Conservation (phyloP, 1,284 basidiomycete genomes). For the Melampsora abietis-canadensis region DNA sequence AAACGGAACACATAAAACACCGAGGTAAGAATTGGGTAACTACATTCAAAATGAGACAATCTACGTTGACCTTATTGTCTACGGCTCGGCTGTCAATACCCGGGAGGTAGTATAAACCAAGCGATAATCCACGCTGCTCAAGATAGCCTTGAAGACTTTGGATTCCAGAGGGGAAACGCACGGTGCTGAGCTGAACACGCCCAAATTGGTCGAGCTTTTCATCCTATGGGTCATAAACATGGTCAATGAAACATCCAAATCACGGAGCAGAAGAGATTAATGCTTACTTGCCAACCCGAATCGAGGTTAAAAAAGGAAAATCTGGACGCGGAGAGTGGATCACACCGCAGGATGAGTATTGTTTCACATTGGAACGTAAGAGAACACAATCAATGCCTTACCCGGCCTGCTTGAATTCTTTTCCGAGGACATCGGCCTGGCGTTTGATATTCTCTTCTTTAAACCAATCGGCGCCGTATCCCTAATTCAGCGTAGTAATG, state of each 20-base stretch:
- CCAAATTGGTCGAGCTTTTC: conserved; percentile 1
- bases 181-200: not conserved
- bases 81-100: not conserved
- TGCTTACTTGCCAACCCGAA: conserved; percentile 8
- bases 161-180: conserved; percentile 2
- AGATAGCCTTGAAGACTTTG: not conserved
- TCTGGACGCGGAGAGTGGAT: not conserved
- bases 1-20: not conserved
- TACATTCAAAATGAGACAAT: not conserved
- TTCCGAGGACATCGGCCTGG: conserved; percentile 1
- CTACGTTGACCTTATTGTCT: not conserved
- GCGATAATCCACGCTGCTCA: not conserved
- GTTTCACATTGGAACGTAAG: not conserved
- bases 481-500: not conserved
- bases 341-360: not conserved
- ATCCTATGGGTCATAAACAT: not conserved
- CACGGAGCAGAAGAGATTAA: not conserved
- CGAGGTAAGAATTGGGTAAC: not conserved
- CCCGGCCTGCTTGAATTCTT: not conserved
- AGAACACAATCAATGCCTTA: not conserved
- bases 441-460: not conserved
- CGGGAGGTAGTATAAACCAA: conserved; percentile 9
- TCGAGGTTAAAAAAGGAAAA: not conserved
- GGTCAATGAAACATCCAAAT: not conserved
- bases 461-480: not conserved